Evolutionary conservation across 352 stramenopile species (phyloP).

Genomic region (Halophytophthora batemanensis): DNA sequence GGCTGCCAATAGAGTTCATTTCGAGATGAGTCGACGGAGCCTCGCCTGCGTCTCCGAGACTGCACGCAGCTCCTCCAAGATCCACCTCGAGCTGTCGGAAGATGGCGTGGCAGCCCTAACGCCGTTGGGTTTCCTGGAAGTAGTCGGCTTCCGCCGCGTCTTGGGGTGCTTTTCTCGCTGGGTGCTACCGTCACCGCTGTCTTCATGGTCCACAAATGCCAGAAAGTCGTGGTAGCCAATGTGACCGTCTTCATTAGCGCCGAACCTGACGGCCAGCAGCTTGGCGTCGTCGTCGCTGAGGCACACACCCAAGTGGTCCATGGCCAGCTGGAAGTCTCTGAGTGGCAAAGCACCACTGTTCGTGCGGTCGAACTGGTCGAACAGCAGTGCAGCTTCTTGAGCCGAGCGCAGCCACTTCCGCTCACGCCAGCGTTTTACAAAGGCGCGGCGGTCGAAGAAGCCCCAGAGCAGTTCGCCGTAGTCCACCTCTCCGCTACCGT

Average conservation of each 20-base stretch:
- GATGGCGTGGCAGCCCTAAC: not conserved
- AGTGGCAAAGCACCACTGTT: constrained; percentile 33
- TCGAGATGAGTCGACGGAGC: constrained; percentile 28
- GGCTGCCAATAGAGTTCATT: constrained; percentile 10
- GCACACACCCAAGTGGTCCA: constrained; percentile 49
- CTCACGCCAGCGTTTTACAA: constrained; percentile 53
- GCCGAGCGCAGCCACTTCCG: constrained; percentile 27
- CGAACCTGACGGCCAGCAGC: constrained; percentile 51
- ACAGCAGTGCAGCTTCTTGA: constrained; percentile 26
- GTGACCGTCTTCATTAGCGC: constrained; percentile 43
- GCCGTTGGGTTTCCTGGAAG: not conserved
- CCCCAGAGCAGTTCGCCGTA: constrained; percentile 62
- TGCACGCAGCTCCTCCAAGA: constrained; percentile 41
- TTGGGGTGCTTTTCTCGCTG: not conserved
- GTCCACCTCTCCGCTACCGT: constrained; percentile 47
- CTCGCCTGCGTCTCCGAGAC: constrained; percentile 36
- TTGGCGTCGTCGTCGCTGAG: constrained; percentile 43
- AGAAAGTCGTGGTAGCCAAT: constrained; percentile 68
- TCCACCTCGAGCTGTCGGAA: constrained; percentile 19
- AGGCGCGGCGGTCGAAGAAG: constrained; percentile 59
- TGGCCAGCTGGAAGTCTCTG: constrained; percentile 44
- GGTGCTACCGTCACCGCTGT: not conserved
- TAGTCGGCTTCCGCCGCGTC: not conserved
- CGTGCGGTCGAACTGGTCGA: constrained; percentile 46
- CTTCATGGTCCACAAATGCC: constrained; percentile 33